A percentile compares a stretch with the other conserved stretches of the same genome.
Conservation (phyloP, 768 basidiomycete genomes). For the Naganishia vishniacii region DNA sequence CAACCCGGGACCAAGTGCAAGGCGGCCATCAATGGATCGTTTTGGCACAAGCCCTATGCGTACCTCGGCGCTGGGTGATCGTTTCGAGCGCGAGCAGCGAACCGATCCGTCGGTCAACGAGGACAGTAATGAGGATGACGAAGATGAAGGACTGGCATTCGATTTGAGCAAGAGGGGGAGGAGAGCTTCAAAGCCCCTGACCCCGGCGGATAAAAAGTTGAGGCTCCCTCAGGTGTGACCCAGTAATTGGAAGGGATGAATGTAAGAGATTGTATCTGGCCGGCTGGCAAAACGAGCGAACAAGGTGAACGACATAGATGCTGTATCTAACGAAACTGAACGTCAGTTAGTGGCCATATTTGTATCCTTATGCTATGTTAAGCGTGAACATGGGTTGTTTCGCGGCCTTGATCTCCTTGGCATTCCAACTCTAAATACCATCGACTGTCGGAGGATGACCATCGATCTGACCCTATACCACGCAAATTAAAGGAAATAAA, state of each 20-base stretch:
- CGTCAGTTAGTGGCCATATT: too few relatives aligned
- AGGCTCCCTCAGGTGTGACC: constrained; percentile 5
- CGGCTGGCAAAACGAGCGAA: too few relatives aligned
- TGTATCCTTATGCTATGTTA: too few relatives aligned
- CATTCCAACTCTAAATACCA: too few relatives aligned
- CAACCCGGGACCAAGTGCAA: not conserved
- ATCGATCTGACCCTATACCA: too few relatives aligned
- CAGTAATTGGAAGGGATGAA: not conserved
- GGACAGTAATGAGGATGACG: constrained; percentile 28
- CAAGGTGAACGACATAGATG: too few relatives aligned
- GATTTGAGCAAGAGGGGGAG: constrained; percentile 36
- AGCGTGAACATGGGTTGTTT: too few relatives aligned
- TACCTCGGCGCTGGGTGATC: not conserved
- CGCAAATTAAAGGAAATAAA: too few relatives aligned
- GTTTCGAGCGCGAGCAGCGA: not conserved
- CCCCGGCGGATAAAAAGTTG: constrained; percentile 18
- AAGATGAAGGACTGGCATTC: constrained; percentile 40
- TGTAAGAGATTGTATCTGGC: not conserved
- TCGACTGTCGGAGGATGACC: too few relatives aligned
- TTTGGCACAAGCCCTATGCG: constrained; percentile 28
- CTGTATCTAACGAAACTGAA: too few relatives aligned
- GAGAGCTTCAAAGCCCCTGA: constrained; percentile 31
- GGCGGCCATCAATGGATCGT: not conserved
- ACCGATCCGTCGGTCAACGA: constrained; percentile 10
- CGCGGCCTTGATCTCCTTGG: too few relatives aligned